Conservation (phyloP, 2,329 filamentous ascomycete genomes). For the Aspergillus fijiensis region DNA sequence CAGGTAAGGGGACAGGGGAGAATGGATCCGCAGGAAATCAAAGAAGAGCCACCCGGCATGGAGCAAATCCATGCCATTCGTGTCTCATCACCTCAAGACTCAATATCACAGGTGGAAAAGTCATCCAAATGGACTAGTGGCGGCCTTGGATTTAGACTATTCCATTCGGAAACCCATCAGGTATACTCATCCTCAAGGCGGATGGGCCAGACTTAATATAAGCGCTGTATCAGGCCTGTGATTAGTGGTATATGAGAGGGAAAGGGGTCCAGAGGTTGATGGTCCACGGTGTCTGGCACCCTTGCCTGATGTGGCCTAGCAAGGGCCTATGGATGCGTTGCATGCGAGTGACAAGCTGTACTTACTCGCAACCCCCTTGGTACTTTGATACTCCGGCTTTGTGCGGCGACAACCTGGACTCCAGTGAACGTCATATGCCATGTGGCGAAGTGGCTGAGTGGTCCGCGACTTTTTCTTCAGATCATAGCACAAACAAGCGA, state of each 20-base stretch:
- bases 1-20: not conserved
- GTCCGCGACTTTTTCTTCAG: not conserved
- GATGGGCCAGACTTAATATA: not conserved
- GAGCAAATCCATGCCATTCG: not conserved
- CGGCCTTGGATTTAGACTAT: not conserved
- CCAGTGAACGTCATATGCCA: not conserved
- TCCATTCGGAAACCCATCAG: not conserved
- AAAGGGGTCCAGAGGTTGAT: not conserved
- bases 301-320: not conserved
- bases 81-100: not conserved
- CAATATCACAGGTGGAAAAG: conserved; percentile 13
- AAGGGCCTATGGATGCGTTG: too few species aligned
- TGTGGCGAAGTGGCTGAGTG: not conserved
- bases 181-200: not conserved
- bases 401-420: not conserved
- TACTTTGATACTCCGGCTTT: not conserved
- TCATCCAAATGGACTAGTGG: conserved; percentile 3
- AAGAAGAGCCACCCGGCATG: not conserved
- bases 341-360: too few species aligned
- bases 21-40: not conserved
- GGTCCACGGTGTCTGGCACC: not conserved
- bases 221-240: not conserved
- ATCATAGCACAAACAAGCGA: not conserved
- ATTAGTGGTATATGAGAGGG: not conserved
- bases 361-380: not conserved